Percentiles rank a stretch among this genome's conserved stretches.
phyloP scores from a whole-genome alignment of 2,329 filamentous ascomycete species.

The Botrytis aclada region DNA sequence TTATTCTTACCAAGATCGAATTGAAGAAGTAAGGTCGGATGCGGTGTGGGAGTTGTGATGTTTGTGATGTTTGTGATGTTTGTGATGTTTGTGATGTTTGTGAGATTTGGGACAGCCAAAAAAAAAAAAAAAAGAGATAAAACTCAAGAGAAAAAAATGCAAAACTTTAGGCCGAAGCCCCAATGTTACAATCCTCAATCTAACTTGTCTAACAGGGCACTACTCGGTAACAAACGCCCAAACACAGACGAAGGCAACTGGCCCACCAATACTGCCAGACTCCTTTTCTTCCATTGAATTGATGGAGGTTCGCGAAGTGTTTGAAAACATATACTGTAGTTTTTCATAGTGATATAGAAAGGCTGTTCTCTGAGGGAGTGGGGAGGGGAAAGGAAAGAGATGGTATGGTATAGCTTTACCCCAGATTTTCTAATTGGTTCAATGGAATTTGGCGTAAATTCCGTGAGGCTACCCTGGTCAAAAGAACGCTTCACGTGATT shows the following conservation, averaged over 20 bases:
- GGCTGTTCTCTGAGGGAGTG: no score
- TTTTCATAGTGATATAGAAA: no score
- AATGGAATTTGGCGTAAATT: conserved; percentile 5
- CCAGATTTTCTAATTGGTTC: conserved; percentile 11
- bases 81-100: no score
- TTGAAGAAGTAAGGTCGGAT: no score
- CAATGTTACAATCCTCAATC: background rate
- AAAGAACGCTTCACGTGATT: background rate
- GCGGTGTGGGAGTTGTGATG: background rate
- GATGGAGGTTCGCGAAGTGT: background rate
- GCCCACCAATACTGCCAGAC: background rate
- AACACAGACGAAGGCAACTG: background rate
- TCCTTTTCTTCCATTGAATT: background rate
- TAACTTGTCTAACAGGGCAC: background rate
- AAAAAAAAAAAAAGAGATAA: background rate
- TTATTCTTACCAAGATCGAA: no score
- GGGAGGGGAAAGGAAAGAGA: no score
- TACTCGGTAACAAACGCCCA: background rate
- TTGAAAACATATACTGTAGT: background rate
- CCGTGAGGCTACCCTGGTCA: background rate
- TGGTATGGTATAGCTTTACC: no score
- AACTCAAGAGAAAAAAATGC: background rate
- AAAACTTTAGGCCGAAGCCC: background rate
- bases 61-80: no score
- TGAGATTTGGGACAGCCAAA: background rate